Evolutionary conservation across 2,329 filamentous ascomycete genomes (phyloP), one percentile per base, ranked within the genome.

Genomic region (Ophiosphaerella korrae): DNA sequence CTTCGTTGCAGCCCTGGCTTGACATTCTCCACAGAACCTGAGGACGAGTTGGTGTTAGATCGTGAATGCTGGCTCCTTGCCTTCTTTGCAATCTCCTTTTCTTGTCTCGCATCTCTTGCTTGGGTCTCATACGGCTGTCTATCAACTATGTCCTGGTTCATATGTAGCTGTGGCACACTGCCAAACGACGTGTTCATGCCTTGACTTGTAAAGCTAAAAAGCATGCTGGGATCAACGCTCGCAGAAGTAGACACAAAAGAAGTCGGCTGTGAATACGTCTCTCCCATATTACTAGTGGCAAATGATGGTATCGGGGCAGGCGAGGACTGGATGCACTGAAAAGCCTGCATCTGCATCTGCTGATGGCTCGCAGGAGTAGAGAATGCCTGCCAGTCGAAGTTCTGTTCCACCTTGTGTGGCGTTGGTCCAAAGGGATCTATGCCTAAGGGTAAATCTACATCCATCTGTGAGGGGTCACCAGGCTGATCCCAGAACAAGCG

Each of bases 221-320:
- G 61, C 63, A 81, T 71, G 40, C 71, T 81, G 12, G 79, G 79
- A 55, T 82, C 74, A 8, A 82, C 78, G 26, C 74, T 72, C 14
- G 72, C 67, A 18, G 74, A 70, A 5, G 71, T 71, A 14, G 72
- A 65, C 14, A 68, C 56, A 42, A 73, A 74, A 7, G 71, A 73
- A 48, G 38, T 66, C 37, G 60, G 55, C 43, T 60, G 60, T 36
- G 66, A 71, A 36, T 34, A 51, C 7, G 54, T 53, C 34, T 61
- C 60, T 12, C 52, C 60, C 29, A 58, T 49, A 29, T 60, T 63
- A 29, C 60, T 63, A 43, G 45, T 53, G 14, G 55, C 45, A 39
- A 69, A 70, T 2, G 68, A 65, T n/a, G 57, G 31, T 34, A 53
- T 47, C 1, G 60, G 63, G 13, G 56, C 63, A 5, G 59, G 60